Conservation (phyloP, 192 early-diverging fungal species). For the Radiomyces spectabilis region DNA sequence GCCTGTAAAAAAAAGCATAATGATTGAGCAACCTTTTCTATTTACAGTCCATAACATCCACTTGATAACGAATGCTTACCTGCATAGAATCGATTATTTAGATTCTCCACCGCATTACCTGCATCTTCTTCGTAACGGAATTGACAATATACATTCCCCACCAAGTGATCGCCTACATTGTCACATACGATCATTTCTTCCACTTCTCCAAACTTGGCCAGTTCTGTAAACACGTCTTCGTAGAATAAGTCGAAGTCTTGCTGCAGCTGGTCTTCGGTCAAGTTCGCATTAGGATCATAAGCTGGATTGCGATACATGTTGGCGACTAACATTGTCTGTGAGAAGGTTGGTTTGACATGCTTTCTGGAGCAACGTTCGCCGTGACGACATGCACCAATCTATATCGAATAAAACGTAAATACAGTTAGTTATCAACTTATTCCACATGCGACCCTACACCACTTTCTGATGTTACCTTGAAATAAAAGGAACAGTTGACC, state of each 20-base stretch:
- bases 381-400: constrained; percentile 95
- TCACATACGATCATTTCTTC: constrained; percentile 97
- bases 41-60: neutral
- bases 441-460: neutral
- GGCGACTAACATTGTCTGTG: constrained; percentile 87
- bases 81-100: constrained; percentile 94
- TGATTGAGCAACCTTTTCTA: neutral
- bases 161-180: constrained; percentile 96
- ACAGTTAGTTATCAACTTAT: no score
- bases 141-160: constrained; percentile 94
- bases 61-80: constrained; percentile 30
- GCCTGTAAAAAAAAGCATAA: constrained; percentile 27
- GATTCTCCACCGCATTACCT: constrained; percentile 78
- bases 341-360: constrained; percentile 95
- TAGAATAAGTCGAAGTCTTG: constrained; percentile 94
- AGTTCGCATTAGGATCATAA: constrained; percentile 54
- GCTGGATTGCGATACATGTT: constrained; percentile 95
- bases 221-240: constrained; percentile 93
- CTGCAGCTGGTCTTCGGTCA: constrained; percentile 65
- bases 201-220: constrained; percentile 94
- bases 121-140: constrained; percentile 91
- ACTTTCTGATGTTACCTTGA: constrained; percentile 49
- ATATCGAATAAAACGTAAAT: neutral
- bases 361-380: constrained; percentile 95
- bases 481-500: constrained; percentile 98